Percentiles rank a stretch among this genome's conserved stretches.
Evolutionary conservation across 768 basidiomycete species (phyloP).

Genomic region (Trametes meyenii): DNA sequence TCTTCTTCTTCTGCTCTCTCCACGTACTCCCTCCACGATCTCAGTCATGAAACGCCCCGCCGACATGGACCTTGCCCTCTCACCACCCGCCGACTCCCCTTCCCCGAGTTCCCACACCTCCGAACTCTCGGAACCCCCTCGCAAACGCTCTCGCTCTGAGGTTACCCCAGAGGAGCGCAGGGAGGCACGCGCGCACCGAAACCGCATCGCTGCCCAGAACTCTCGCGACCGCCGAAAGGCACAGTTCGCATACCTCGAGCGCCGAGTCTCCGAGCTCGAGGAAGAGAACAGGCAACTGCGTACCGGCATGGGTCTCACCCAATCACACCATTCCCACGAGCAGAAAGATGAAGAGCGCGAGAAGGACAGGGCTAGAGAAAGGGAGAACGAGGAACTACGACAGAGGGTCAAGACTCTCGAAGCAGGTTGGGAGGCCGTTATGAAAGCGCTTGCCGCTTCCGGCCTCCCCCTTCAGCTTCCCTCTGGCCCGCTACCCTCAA

Average conservation of each 20-base stretch:
- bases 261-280: slow-evolving; percentile 87
- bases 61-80: slow-evolving; percentile 27
- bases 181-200: slow-evolving; percentile 88
- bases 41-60: slow-evolving; percentile 34
- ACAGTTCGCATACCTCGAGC: slow-evolving; percentile 88
- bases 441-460: slow-evolving; percentile 73
- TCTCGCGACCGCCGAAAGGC: slow-evolving; percentile 89
- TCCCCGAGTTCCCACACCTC: slow-evolving; percentile 26
- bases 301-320: slow-evolving; percentile 45
- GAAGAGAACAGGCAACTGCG: slow-evolving; percentile 81
- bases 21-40: slow-evolving; percentile 24
- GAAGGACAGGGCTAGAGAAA: slow-evolving; percentile 49
- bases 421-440: slow-evolving; percentile 78
- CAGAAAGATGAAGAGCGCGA: slow-evolving; percentile 39
- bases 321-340: slow-evolving; percentile 14
- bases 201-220: slow-evolving; percentile 92
- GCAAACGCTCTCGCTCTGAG: slow-evolving; percentile 74
- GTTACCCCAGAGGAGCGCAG: slow-evolving; percentile 74
- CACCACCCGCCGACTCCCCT: slow-evolving; percentile 26
- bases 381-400: slow-evolving; percentile 73
- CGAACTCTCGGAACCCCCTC: slow-evolving; percentile 47
- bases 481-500: slow-evolving; percentile 31
- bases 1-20: slow-evolving; percentile 22
- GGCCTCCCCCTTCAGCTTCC: slow-evolving; percentile 56
- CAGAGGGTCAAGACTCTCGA: slow-evolving; percentile 80